Base-by-base conservation (phyloP, 495 filamentous ascomycete species). In the Penicillium cinerascens region DNA sequence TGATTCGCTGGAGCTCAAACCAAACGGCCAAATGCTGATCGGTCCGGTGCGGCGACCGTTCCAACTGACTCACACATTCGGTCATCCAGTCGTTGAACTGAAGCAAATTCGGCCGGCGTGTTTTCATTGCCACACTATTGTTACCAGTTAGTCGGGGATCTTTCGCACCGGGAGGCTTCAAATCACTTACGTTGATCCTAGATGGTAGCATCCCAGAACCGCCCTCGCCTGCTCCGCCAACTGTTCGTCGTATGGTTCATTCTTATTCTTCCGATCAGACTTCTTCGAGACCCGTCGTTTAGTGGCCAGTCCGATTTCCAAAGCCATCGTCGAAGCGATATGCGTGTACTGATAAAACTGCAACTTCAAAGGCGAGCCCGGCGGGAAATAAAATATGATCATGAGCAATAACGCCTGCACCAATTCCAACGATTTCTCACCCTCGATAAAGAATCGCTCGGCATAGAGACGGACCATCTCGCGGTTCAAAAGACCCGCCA, bases 331-430 rank as follows among this genome's bases (percentile, higher is more conserved):
- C 17, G 72, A 71, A 11, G 78, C 78, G 52, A 82, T 78, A 40
- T 80, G 77, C 4, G 77, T 74, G 48, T 79, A 80, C 58, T 82
- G 73, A 57, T 80, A 81, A 47, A 75, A 72, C 46, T 81, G 78
- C 52, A 80, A 52, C 48, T 75, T 74, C 42, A 71, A 59, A 26
- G 70, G 74, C 37, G 69, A 72, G 1, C 66, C 67, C 5, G 78
- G 74, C 11, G 79, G 78, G 51, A 72, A 71, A 52, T 79, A 81
- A 57, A 74, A 80, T 26, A 79, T 55, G 33, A 68, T 71, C 60
- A 74, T 77, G 26, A 81, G 46, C 23, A 78, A 54, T 45, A 80
- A 49, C 1, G 78, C 70, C 47, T 82, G 78, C 15, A 81, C 72
- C 35, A 82, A 52, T 51, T 80, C 78, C 37, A 80, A 50, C n/a